Conservation (phyloP, 2,329 filamentous ascomycete species). For the Elsinoe batatas region DNA sequence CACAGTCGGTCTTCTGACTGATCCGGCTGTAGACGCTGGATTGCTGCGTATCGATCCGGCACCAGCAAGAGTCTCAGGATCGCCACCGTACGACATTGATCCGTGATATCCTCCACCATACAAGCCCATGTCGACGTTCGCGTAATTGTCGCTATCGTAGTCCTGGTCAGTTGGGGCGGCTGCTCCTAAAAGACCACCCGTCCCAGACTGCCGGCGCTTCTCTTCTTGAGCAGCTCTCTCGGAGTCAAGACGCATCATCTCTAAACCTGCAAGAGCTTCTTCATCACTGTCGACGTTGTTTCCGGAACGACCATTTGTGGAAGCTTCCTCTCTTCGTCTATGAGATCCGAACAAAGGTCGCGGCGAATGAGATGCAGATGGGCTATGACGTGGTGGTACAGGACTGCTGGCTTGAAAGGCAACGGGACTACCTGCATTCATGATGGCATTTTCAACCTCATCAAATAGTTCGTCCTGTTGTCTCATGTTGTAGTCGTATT, state of each 20-base stretch:
- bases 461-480: constrained; percentile 49
- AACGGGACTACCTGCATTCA: constrained; percentile 25
- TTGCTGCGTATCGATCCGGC: constrained; percentile 26
- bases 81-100: constrained; percentile 51
- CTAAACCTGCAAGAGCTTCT: constrained; percentile 73
- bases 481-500: constrained; percentile 22
- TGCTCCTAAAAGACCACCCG: constrained; percentile 41
- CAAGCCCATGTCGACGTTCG: constrained; percentile 60
- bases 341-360: constrained; percentile 17
- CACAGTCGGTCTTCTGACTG: constrained; percentile 35
- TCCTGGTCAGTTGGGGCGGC: constrained; percentile 33
- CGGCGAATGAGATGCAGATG: constrained; percentile 13
- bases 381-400: not conserved
- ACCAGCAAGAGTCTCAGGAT: constrained; percentile 34
- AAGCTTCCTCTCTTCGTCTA: constrained; percentile 19
- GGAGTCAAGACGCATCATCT: constrained; percentile 74
- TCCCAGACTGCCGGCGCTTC: constrained; percentile 49
- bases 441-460: constrained; percentile 46
- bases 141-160: constrained; percentile 61
- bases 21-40: constrained; percentile 35
- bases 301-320: constrained; percentile 36
- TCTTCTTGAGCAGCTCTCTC: constrained; percentile 52
- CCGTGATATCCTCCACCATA: constrained; percentile 63
- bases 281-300: constrained; percentile 69
- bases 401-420: constrained; percentile 15